A percentile compares a stretch with the other conserved stretches of the same genome.
These are phyloP conservation scores for Rhodomyrtus psidioides DNA, from an alignment of 441 rosid species.

Conservation along the genomic window DNA sequence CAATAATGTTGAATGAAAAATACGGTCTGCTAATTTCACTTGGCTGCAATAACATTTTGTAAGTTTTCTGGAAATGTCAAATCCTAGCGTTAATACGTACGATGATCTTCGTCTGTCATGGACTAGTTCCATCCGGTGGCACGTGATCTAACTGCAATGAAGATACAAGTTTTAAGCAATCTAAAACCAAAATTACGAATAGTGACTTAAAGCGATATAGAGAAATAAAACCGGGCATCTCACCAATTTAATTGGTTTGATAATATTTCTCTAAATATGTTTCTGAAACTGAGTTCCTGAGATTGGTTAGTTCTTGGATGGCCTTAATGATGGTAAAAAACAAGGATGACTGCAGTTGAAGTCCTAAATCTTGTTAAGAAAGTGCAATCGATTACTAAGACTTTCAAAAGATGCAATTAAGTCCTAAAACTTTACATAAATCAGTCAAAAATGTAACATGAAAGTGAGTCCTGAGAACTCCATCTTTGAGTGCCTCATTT, in stretches of 20 bases:
- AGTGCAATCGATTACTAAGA: no score
- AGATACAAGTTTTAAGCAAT: neutral
- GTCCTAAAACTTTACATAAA: neutral
- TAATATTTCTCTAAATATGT: neutral
- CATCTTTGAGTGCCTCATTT: neutral
- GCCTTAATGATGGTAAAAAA: no score
- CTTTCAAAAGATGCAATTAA: no score
- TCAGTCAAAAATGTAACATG: neutral
- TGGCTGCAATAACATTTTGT: neutral
- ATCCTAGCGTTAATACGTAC: neutral
- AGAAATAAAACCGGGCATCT: neutral
- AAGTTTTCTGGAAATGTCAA: neutral
- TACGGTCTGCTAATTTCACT: neutral
- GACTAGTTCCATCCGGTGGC: neutral
- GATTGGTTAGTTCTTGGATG: neutral
- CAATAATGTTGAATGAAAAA: neutral
- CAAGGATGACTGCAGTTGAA: no score
- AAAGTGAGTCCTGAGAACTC: neutral
- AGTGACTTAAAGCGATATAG: neutral
- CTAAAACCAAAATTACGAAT: neutral
- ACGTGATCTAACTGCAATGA: neutral
- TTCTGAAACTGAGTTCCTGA: neutral
- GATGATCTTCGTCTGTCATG: neutral
- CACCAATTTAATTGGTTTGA: neutral
- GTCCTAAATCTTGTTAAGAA: no score